Conservation (phyloP, 2,329 filamentous ascomycete genomes). For the Penicillium sclerotigenum region DNA sequence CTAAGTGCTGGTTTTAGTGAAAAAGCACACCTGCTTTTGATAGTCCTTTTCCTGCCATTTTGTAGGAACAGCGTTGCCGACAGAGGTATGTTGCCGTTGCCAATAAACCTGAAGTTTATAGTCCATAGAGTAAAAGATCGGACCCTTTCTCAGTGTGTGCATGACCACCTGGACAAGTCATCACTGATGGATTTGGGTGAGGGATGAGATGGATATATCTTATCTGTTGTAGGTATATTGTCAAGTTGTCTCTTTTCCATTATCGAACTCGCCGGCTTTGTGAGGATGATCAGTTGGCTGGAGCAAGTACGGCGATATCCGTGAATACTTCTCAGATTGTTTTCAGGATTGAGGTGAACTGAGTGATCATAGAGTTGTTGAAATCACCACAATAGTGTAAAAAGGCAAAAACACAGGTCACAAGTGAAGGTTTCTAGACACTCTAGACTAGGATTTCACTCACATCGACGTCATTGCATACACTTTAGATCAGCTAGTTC, state of each 20-base stretch:
- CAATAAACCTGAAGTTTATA: not conserved
- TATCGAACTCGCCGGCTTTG: not conserved
- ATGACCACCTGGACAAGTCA: not conserved
- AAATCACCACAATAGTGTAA: not conserved
- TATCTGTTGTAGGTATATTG: too few relatives aligned
- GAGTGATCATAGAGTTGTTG: not conserved
- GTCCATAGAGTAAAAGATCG: not conserved
- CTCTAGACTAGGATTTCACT: not conserved
- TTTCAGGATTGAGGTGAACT: not conserved
- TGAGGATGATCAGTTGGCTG: not conserved
- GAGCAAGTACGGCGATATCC: not conserved
- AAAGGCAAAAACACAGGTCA: not conserved
- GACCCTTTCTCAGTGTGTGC: not conserved
- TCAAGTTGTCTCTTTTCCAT: not conserved
- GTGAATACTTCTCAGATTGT: not conserved
- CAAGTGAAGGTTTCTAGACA: not conserved
- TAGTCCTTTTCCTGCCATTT: not conserved
- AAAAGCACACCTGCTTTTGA: not conserved
- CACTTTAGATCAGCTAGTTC: not conserved
- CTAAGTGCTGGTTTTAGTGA: not conserved
- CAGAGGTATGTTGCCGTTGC: not conserved
- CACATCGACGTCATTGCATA: conserved; percentile 1
- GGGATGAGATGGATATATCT: not conserved
- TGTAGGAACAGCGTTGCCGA: not conserved
- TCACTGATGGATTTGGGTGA: not conserved